Conservation (phyloP, 768 basidiomycete genomes). For the Termitomyces bulborhizus region DNA sequence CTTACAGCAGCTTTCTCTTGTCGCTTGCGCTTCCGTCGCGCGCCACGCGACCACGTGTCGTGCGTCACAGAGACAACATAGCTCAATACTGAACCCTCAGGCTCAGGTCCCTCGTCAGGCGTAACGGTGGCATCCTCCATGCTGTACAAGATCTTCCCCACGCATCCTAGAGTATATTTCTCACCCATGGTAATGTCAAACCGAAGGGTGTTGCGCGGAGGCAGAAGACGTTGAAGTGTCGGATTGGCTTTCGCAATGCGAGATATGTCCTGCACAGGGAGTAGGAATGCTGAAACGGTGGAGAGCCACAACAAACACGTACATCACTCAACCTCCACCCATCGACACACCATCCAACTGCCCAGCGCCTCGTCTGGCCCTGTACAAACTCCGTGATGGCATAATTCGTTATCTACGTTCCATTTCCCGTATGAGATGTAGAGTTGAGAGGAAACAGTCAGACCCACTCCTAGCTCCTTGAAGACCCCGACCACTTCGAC, state of each 20-base stretch:
- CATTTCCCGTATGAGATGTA: background rate
- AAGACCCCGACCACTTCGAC: constrained; percentile 51
- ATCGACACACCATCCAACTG: constrained; percentile 78
- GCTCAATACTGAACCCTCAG: background rate
- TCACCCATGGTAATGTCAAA: constrained; percentile 27
- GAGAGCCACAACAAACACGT: constrained; percentile 20
- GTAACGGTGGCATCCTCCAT: constrained; percentile 3
- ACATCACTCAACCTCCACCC: constrained; percentile 72
- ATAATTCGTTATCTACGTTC: constrained; percentile 74
- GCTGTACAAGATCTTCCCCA: constrained; percentile 15
- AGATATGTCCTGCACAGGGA: constrained; percentile 21
- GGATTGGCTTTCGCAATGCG: constrained; percentile 32
- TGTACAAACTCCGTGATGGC: constrained; percentile 79
- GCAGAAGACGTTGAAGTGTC: constrained; percentile 46
- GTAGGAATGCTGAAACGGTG: background rate
- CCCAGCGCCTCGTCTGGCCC: constrained; percentile 91
- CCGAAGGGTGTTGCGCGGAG: constrained; percentile 48
- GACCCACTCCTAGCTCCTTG: constrained; percentile 27
- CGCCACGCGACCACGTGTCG: constrained; percentile 69
- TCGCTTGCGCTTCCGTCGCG: constrained; percentile 41
- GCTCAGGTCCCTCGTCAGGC: background rate
- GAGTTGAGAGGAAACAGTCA: background rate
- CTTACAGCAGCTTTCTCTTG: background rate
- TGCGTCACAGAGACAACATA: constrained; percentile 22
- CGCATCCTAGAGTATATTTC: constrained; percentile 19